Evolutionary conservation across 2,329 filamentous ascomycete species (phyloP), one percentile per base, ranked within the genome.

Genomic region (Leptographium wingfieldii): DNA sequence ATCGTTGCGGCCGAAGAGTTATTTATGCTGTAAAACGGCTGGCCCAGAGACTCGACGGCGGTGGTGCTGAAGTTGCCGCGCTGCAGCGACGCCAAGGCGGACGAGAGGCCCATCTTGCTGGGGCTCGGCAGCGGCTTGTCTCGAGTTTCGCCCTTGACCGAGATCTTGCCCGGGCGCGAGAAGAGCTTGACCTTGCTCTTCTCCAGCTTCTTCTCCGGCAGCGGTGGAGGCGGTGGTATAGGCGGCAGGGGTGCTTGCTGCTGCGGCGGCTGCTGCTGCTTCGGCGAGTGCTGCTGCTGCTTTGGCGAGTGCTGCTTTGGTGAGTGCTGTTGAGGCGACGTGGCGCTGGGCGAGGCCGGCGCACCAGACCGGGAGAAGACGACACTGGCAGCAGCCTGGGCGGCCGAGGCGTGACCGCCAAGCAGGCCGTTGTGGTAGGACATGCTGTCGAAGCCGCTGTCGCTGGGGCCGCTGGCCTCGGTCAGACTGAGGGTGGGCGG

Each of bases 181-280:
- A 92, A 92, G 33, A 92, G 77, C 74, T 92, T 92, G 70, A 89
- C 87, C 73, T 90, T 91, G 63, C 84, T 84, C 71, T 89, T 88
- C 66, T 89, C 85, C 33, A 81, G 76, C 66, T 82, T 81, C 33
- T 81, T 76, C 66, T 82, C 81, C 2, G 77, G 73, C 53, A 74
- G 73, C 12, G 70, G 71, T 35, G 73, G 77, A 19, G 68, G 69
- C 10, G 69, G 69, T 27, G 72, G 72, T 27, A 69, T 76, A 27
- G 69, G 71, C n/a, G 60, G 29, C 12, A 52, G 58, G 46, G 72
- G 67, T 57, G 73, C 60, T 25, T 46, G 56, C 65, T 65, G 62
- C 58, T 62, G 68, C 12, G 64, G 63, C 46, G 66, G 62, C 16
- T 63, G 63, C 43, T 66, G 64, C 43, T 55, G 67, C 11, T 58